Evolutionary conservation across 768 basidiomycete species (phyloP).

Genomic region (Goffeauzyma gilvescens): DNA sequence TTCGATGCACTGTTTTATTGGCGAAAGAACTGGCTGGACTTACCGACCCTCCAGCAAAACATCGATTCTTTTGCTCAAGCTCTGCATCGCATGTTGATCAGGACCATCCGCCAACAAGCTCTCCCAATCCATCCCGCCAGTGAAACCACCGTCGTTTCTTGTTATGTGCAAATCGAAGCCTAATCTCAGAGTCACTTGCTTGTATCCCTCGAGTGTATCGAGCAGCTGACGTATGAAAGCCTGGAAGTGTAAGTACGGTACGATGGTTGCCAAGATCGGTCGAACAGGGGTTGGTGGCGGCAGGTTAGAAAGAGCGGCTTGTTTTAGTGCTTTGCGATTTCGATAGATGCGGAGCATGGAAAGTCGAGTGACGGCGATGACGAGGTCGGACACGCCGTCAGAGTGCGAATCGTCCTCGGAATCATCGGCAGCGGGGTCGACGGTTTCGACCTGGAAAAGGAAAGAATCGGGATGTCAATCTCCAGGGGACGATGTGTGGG

Average conservation of each 20-base stretch:
- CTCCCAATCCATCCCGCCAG: slow-evolving; percentile 10
- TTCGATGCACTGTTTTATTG: neutral
- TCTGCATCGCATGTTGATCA: neutral
- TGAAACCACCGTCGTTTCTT: slow-evolving; percentile 1
- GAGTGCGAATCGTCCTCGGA: neutral
- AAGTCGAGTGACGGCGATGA: slow-evolving; percentile 1
- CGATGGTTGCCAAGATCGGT: neutral
- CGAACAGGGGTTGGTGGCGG: neutral
- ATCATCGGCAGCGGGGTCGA: slow-evolving; percentile 1
- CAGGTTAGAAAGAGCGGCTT: neutral
- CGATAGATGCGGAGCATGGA: slow-evolving; percentile 7
- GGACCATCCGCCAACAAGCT: neutral
- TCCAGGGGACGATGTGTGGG: neutral
- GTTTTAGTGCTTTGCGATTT: neutral
- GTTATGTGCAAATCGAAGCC: neutral
- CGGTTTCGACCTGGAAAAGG: slow-evolving; percentile 1
- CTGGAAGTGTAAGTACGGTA: slow-evolving; percentile 10
- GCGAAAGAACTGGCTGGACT: neutral
- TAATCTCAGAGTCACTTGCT: neutral
- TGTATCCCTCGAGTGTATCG: neutral
- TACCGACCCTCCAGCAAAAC: slow-evolving; percentile 4
- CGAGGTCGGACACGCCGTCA: slow-evolving; percentile 1
- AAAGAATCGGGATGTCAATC: neutral
- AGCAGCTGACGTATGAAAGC: slow-evolving; percentile 4
- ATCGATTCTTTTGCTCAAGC: slow-evolving; percentile 6